A percentile compares a stretch with the other conserved stretches of the same genome.
Evolutionary conservation across 805 yeast genomes (phyloP).

Genomic region (Nakazawaea anatomiae): DNA sequence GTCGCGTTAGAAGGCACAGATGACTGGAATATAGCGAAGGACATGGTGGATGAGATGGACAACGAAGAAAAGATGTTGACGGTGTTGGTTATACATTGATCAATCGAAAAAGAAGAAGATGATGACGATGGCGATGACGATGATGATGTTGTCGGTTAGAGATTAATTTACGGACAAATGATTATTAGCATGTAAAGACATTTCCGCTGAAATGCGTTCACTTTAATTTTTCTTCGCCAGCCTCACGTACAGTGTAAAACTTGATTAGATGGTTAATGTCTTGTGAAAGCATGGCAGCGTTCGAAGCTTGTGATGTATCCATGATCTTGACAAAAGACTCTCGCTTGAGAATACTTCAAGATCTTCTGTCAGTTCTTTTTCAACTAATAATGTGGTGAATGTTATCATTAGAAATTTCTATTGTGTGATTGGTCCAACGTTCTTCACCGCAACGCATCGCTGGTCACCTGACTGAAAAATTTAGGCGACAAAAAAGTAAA

Average conservation of each 20-base stretch:
- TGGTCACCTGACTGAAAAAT: constrained; percentile 1
- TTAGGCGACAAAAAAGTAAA: neutral
- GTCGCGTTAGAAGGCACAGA: constrained; percentile 82
- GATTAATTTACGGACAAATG: too few relatives aligned
- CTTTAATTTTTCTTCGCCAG: too few relatives aligned
- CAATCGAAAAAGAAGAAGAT: neutral
- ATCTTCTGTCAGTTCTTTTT: too few relatives aligned
- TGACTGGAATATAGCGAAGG: constrained; percentile 84
- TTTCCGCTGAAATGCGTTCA: too few relatives aligned
- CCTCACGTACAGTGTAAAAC: too few relatives aligned
- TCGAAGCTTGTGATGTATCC: too few relatives aligned
- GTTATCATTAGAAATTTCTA: constrained; percentile 3
- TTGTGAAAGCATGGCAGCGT: too few relatives aligned
- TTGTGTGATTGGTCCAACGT: neutral
- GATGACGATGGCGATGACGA: neutral
- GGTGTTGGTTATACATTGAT: constrained; percentile 11
- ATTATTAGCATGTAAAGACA: too few relatives aligned
- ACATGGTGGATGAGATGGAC: constrained; percentile 48
- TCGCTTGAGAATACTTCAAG: too few relatives aligned
- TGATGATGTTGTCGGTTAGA: neutral
- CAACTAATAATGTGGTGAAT: too few relatives aligned
- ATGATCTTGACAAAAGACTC: too few relatives aligned
- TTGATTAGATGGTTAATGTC: too few relatives aligned
- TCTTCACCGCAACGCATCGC: neutral
- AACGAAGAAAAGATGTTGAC: constrained; percentile 33